Conservation (phyloP, 495 filamentous ascomycete genomes). For the Penicillium pulvis region DNA sequence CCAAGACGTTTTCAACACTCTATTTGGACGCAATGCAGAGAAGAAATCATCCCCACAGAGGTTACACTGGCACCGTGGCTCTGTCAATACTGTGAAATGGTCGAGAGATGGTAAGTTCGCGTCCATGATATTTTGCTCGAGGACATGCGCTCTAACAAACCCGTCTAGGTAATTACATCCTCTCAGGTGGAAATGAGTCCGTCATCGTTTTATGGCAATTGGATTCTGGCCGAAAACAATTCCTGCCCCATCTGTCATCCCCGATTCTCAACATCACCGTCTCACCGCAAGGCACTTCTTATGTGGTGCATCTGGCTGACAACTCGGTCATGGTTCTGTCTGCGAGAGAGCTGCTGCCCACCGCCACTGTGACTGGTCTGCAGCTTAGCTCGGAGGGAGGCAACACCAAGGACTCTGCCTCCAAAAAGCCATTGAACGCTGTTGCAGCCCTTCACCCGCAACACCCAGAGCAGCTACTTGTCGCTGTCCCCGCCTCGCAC, state of each 20-base stretch:
- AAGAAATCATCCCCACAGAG: constrained; percentile 48
- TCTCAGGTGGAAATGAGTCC: constrained; percentile 89
- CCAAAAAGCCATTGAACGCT: constrained; percentile 17
- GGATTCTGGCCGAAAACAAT: constrained; percentile 76
- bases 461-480: constrained; percentile 57
- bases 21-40: constrained; percentile 44
- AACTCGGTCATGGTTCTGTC: constrained; percentile 89
- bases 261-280: constrained; percentile 80
- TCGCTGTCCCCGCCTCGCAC: constrained; percentile 58
- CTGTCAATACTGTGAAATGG: constrained; percentile 81
- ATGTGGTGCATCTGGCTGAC: constrained; percentile 81
- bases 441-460: constrained; percentile 53
- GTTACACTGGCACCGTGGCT: constrained; percentile 89
- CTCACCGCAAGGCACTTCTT: constrained; percentile 75
- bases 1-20: constrained; percentile 64
- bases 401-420: constrained; percentile 23
- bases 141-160: constrained; percentile 1
- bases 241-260: constrained; percentile 83
- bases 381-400: constrained; percentile 52
- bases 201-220: constrained; percentile 96
- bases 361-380: constrained; percentile 77
- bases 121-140: constrained; percentile 12
- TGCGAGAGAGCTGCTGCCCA: constrained; percentile 81
- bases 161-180: constrained; percentile 81
- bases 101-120: constrained; percentile 77